phyloP scores from a whole-genome alignment of 2,329 filamentous ascomycete genomes.

The Rhynchosporium graminicola region DNA sequence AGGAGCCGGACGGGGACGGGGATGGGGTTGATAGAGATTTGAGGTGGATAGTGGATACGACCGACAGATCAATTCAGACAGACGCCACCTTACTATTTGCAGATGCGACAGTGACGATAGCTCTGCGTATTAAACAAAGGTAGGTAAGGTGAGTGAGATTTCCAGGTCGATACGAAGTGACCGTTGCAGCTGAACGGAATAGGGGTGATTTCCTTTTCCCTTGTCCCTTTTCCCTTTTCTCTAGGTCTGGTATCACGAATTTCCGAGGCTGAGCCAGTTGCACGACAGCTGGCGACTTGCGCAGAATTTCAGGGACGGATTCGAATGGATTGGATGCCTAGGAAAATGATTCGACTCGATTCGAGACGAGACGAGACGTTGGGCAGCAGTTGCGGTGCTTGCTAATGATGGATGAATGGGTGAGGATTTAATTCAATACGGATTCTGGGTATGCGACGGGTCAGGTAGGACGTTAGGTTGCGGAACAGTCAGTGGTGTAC shows the following conservation, averaged over 20 bases:
- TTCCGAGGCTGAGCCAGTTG: slow-evolving; percentile 2
- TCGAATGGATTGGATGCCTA: slow-evolving; percentile 1
- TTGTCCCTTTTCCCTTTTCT: background rate
- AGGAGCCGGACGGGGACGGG: slow-evolving; percentile 10
- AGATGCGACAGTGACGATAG: background rate
- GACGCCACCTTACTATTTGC: background rate
- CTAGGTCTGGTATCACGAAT: background rate
- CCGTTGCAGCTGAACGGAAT: background rate
- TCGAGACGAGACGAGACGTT: background rate
- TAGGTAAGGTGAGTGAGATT: slow-evolving; percentile 1
- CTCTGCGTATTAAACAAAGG: slow-evolving; percentile 3
- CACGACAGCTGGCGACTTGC: slow-evolving; percentile 5
- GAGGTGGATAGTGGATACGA: background rate
- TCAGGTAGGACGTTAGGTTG: slow-evolving; percentile 5
- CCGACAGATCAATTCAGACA: no score
- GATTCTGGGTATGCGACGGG: slow-evolving; percentile 9
- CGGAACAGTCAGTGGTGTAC: slow-evolving; percentile 1
- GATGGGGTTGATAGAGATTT: slow-evolving; percentile 8
- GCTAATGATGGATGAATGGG: background rate
- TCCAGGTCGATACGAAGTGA: slow-evolving; percentile 1
- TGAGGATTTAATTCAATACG: slow-evolving; percentile 5
- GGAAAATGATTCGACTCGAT: background rate
- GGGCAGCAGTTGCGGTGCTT: background rate
- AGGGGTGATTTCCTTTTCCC: slow-evolving; percentile 2
- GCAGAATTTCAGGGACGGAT: slow-evolving; percentile 2